Conservation (phyloP, 2,329 filamentous ascomycete genomes). For the Fonsecaea multimorphosa region DNA sequence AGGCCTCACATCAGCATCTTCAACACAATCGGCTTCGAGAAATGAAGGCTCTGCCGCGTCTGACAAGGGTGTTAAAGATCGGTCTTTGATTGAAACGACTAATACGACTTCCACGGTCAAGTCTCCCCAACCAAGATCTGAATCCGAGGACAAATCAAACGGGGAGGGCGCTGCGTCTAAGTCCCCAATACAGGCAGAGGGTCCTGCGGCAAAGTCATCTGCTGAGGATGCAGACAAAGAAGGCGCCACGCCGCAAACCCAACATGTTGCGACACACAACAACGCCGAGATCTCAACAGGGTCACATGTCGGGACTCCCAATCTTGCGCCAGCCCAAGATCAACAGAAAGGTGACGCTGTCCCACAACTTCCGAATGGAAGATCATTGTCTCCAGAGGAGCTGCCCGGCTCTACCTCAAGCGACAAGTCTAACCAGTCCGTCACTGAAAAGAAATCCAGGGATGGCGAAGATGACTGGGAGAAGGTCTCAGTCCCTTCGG, state of each 20-base stretch:
- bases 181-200: constrained; percentile 52
- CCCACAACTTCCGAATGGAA: constrained; percentile 35
- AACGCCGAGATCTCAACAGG: constrained; percentile 33
- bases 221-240: constrained; percentile 42
- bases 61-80: constrained; percentile 31
- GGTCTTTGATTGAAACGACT: constrained; percentile 15
- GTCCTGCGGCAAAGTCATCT: constrained; percentile 38
- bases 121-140: constrained; percentile 12
- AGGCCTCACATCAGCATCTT: constrained; percentile 64
- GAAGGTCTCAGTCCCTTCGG: constrained; percentile 60
- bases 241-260: constrained; percentile 36
- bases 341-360: constrained; percentile 69
- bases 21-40: constrained; percentile 28
- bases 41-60: constrained; percentile 33
- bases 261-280: constrained; percentile 36
- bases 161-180: constrained; percentile 42
- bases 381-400: constrained; percentile 22
- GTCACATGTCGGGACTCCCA: constrained; percentile 63
- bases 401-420: constrained; percentile 39
- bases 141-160: constrained; percentile 36
- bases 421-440: constrained; percentile 42
- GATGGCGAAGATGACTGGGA: constrained; percentile 63
- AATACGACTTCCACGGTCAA: constrained; percentile 19
- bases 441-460: constrained; percentile 58
- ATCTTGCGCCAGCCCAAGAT: constrained; percentile 70